These are phyloP conservation scores for Xerocomellus dryophilus DNA, from an alignment of 768 basidiomycete genomes.

Conservation along the genomic window DNA sequence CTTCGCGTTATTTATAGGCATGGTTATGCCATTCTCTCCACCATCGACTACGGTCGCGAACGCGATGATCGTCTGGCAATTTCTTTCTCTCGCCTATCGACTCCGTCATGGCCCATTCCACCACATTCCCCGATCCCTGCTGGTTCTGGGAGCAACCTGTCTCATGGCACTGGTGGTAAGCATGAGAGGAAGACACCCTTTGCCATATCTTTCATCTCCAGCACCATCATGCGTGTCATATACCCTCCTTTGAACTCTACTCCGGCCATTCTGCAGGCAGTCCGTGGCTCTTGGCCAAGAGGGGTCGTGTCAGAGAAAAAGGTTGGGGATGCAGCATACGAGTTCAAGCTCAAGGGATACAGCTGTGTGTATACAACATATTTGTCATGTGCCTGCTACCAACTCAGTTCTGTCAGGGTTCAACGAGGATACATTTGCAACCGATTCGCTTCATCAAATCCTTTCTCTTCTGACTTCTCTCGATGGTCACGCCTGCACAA, in stretches of 20 bases:
- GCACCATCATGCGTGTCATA: constrained; percentile 68
- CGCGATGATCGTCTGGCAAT: constrained; percentile 69
- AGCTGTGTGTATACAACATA: constrained; percentile 49
- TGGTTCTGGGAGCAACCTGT: constrained; percentile 37
- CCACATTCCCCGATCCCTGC: constrained; percentile 39
- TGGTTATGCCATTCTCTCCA: constrained; percentile 63
- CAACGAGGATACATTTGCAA: constrained; percentile 71
- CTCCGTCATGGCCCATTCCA: constrained; percentile 35
- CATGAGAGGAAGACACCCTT: constrained; percentile 49
- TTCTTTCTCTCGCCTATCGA: constrained; percentile 58
- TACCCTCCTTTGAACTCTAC: constrained; percentile 73
- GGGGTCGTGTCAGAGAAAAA: constrained; percentile 79
- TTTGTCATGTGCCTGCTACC: constrained; percentile 15
- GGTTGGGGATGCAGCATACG: constrained; percentile 65
- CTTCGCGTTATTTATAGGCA: constrained; percentile 58
- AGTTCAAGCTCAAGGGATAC: constrained; percentile 81
- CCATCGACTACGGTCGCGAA: constrained; percentile 75
- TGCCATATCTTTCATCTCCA: constrained; percentile 69
- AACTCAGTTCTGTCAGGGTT: constrained; percentile 52
- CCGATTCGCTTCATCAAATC: constrained; percentile 71
- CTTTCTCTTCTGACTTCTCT: constrained; percentile 63
- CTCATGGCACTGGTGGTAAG: constrained; percentile 35
- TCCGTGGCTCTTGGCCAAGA: constrained; percentile 74
- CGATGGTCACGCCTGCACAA: constrained; percentile 63
- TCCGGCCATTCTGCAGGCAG: constrained; percentile 77